Conservation (phyloP, 768 basidiomycete genomes). For the Boletellus ananiceps region DNA sequence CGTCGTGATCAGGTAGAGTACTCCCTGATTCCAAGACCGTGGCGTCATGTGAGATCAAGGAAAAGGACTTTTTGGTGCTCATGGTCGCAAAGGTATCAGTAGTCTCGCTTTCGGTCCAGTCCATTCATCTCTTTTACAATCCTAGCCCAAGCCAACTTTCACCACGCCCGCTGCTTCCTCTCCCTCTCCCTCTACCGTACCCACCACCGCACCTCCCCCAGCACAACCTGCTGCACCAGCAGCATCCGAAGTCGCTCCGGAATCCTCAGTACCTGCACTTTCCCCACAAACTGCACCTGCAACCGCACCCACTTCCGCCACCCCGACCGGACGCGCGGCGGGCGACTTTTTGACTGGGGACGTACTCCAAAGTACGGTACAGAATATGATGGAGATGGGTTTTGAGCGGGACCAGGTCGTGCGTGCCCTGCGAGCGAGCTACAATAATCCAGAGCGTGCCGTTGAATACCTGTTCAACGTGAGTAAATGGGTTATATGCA, state of each 20-base stretch:
- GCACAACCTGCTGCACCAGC: conserved; percentile 25
- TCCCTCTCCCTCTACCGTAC: conserved; percentile 20
- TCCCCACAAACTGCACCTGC: conserved; percentile 31
- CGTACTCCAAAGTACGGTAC: conserved; percentile 70
- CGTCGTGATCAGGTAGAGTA: conserved; percentile 68
- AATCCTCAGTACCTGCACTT: conserved; percentile 34
- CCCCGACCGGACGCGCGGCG: conserved; percentile 33
- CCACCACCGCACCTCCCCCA: conserved; percentile 13
- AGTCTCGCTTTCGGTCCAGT: conserved; percentile 7
- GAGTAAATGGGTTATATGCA: conserved; percentile 27
- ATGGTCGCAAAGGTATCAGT: conserved; percentile 89
- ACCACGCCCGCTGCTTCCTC: conserved; percentile 21
- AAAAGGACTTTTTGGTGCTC: conserved; percentile 98
- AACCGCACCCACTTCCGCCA: conserved; percentile 21
- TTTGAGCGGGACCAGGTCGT: conserved; percentile 82
- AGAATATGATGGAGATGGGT: conserved; percentile 92
- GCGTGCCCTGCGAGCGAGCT: conserved; percentile 86
- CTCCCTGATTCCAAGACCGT: conserved; percentile 85
- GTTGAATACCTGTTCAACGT: conserved; percentile 98
- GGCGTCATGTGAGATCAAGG: conserved; percentile 86
- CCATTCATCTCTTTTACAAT: conserved; percentile 2
- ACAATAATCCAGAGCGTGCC: conserved; percentile 95
- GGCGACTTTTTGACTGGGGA: conserved; percentile 73
- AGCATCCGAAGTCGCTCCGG: conserved; percentile 29
- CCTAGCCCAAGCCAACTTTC: conserved; percentile 52